Percentiles rank a stretch among this genome's conserved stretches.
Evolutionary conservation across 2,329 filamentous ascomycete genomes (phyloP).

Genomic region (Pyrenochaeta sp.): DNA sequence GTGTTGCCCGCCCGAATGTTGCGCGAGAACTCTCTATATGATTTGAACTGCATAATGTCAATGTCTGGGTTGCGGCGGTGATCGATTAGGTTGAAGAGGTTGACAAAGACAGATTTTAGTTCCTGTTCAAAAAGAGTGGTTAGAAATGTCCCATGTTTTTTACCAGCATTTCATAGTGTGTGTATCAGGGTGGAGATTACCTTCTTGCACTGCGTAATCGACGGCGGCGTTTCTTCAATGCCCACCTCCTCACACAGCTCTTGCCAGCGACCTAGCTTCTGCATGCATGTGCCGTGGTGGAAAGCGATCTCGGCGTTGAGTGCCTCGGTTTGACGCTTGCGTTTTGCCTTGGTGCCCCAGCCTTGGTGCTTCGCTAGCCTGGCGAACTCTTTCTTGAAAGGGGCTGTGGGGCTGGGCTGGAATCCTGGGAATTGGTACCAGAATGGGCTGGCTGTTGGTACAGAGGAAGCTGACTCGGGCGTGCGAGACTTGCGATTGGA

Average conservation of each 20-base stretch:
- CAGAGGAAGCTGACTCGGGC: background rate
- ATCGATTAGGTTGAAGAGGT: constrained; percentile 34
- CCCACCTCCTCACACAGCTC: constrained; percentile 35
- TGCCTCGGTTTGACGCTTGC: constrained; percentile 10
- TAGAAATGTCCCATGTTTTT: background rate
- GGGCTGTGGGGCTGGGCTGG: constrained; percentile 17
- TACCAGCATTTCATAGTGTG: no score
- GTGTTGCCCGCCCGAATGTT: constrained; percentile 20
- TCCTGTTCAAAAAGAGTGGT: constrained; percentile 11
- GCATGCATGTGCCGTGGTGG: constrained; percentile 22
- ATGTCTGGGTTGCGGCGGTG: constrained; percentile 29
- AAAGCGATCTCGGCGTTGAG: constrained; percentile 30
- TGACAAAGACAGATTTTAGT: constrained; percentile 30
- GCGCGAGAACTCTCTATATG: constrained; percentile 20
- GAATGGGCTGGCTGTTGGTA: constrained; percentile 15
- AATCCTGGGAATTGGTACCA: constrained; percentile 29
- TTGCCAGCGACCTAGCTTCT: constrained; percentile 33
- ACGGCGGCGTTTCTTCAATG: constrained; percentile 20
- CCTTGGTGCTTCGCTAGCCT: constrained; percentile 23
- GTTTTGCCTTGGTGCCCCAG: constrained; percentile 9
- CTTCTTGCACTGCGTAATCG: constrained; percentile 39
- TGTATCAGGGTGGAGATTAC: no score
- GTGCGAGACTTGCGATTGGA: background rate
- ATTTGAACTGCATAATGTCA: constrained; percentile 19
- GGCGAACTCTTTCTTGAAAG: constrained; percentile 28